Base-by-base conservation (phyloP, 2,329 filamentous ascomycete genomes). In the Xylaria sp. region DNA sequence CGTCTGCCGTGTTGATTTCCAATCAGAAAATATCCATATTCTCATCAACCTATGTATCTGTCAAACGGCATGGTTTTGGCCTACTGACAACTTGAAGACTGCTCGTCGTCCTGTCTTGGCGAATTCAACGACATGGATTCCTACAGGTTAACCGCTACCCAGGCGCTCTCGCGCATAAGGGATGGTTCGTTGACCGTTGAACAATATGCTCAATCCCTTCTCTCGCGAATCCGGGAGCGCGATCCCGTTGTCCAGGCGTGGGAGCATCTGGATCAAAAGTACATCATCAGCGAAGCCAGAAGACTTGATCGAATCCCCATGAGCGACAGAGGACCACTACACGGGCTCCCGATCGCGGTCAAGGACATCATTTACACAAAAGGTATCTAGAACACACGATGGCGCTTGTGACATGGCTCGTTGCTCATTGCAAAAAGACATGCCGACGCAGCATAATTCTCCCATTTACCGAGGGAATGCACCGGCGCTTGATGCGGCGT, bases 341-440 rank as follows among this genome's bases (percentile, higher is more conserved):
- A 83, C 67, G 82, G 82, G 1, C 69, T 84, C 1, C 76, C 79
- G 0, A 69, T 84, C 16, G 81, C 76, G 2, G 74, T 84, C 0
- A 84, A 84, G 64, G 82, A 84, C 74, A 76, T 83, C 1, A 81
- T 83, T 60, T 76, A 74, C 63, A 83, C 77, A 0, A 79, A 79
- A 71, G 78, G 77, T 77, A 60, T 4, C 37, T 50, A 34, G 30
- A 35, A 51, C 46, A 19, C 39, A 19, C 39, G 16, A 49, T 7
- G 13, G 55, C 44, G 1, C 54, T 6, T 18, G 11, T 50, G 16
- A 50, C 3, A 16, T 58, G 34, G 13, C 30, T 16, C 13, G n/a
- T 55, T 46, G 11, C 30, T 54, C 63, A 61, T 56, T 5, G 18
- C 34, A 61, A 35, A 6, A 61, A 75, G 78, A 79, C 54, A 80